These are phyloP conservation scores for Talaromyces borbonicus DNA, from an alignment of 495 filamentous ascomycete species.

Conservation along the genomic window DNA sequence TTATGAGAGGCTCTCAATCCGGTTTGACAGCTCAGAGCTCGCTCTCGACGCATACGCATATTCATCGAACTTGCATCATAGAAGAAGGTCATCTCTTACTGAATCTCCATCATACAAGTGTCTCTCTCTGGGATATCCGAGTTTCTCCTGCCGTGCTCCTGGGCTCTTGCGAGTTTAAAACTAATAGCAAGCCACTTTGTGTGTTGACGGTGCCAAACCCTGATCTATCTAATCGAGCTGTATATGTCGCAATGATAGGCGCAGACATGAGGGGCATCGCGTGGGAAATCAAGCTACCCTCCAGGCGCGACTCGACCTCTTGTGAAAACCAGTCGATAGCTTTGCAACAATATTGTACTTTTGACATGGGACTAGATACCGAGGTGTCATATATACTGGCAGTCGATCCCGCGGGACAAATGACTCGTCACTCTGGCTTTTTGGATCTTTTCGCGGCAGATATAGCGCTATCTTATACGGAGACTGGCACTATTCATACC, in stretches of 20 bases:
- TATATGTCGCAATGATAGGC: conserved; percentile 72
- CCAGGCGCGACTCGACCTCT: conserved; percentile 19
- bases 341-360: conserved; percentile 59
- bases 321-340: conserved; percentile 16
- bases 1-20: conserved; percentile 28
- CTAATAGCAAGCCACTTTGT: conserved; percentile 69
- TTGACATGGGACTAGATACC: conserved; percentile 60
- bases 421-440: conserved; percentile 62
- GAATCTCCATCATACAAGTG: conserved; percentile 64
- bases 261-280: conserved; percentile 76
- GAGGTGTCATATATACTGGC: conserved; percentile 77
- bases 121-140: conserved; percentile 76
- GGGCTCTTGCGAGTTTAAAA: conserved; percentile 47
- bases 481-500: conserved; percentile 63
- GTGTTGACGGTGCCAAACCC: conserved; percentile 65
- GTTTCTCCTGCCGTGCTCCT: conserved; percentile 43
- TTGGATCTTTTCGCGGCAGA: conserved; percentile 83
- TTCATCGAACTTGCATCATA: conserved; percentile 72
- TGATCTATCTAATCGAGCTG: conserved; percentile 32
- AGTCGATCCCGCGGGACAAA: conserved; percentile 79
- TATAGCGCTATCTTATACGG: conserved; percentile 78
- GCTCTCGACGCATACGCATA: conserved; percentile 61
- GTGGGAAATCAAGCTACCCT: conserved; percentile 62
- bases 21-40: conserved; percentile 57
- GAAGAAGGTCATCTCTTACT: conserved; percentile 67